Evolutionary conservation across 225 moss, liverwort and hornwort genomes (phyloP).

Genomic region (Straminergon stramineum): DNA sequence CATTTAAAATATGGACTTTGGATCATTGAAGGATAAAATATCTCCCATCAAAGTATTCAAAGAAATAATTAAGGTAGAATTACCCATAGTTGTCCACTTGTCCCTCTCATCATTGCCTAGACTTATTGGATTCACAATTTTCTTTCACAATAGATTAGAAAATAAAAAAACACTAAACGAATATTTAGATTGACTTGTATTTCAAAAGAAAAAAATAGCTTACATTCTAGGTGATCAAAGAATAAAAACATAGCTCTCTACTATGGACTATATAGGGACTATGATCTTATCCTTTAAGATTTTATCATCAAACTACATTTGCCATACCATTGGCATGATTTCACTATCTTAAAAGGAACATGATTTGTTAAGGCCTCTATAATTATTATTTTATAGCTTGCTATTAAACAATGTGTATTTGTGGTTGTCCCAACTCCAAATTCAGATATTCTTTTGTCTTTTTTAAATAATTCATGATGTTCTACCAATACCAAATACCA

Average conservation of each 20-base stretch:
- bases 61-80: not conserved
- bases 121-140: not conserved
- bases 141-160: not conserved
- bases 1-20: not conserved
- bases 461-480: not conserved
- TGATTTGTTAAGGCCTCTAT: not conserved
- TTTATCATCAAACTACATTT: not conserved
- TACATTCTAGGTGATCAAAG: not conserved
- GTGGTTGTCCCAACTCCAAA: not conserved
- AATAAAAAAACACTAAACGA: fast-evolving
- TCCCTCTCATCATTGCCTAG: too few species aligned
- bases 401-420: not conserved
- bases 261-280: too few species aligned
- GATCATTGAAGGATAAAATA: not conserved
- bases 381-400: not conserved
- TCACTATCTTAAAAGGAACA: fast-evolving
- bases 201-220: not conserved
- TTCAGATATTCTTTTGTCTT: not conserved
- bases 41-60: not conserved
- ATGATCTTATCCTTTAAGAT: not conserved
- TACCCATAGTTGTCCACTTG: not conserved
- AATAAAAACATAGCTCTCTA: not conserved
- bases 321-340: not conserved
- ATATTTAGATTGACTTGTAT: not conserved
- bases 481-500: not conserved